Conservation (phyloP, 352 stramenopile genomes). For the Pythium periplocum region DNA sequence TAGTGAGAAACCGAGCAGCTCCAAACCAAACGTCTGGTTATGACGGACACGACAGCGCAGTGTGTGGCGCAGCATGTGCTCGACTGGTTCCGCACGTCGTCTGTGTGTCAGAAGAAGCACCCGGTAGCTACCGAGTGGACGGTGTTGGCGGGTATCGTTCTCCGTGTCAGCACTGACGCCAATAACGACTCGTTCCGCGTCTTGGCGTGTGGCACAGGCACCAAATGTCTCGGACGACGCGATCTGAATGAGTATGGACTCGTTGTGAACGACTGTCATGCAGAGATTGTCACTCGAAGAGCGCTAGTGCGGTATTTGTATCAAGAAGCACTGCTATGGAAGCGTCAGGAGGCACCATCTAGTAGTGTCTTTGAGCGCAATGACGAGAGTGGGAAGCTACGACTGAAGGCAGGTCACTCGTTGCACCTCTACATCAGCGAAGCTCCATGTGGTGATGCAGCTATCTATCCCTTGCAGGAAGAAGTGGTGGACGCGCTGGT, state of each 20-base stretch:
- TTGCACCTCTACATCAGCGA: conserved; percentile 92
- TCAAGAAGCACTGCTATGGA: conserved; percentile 53
- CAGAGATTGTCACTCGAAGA: conserved; percentile 86
- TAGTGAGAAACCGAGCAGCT: too few species aligned
- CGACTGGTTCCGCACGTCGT: conserved; percentile 49
- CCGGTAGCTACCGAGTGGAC: conserved; percentile 41
- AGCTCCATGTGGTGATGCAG: conserved; percentile 90
- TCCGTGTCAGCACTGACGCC: conserved; percentile 12
- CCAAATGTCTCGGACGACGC: conserved; percentile 72
- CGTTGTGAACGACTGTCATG: conserved; percentile 91
- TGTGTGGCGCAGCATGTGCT: conserved; percentile 41
- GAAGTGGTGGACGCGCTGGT: conserved; percentile 64
- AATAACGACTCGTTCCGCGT: conserved; percentile 29
- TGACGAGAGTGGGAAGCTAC: conserved; percentile 25
- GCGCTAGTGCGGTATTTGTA: conserved; percentile 86
- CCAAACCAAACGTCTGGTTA: too few species aligned
- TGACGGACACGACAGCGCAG: not conserved
- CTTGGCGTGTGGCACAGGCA: conserved; percentile 54
- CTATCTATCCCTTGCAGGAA: conserved; percentile 87
- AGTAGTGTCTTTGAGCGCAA: conserved; percentile 35
- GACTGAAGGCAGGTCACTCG: conserved; percentile 46
- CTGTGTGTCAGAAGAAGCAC: conserved; percentile 58
- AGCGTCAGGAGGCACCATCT: conserved; percentile 19
- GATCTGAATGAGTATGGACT: conserved; percentile 64
- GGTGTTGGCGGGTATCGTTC: conserved; percentile 52